phyloP scores from a whole-genome alignment of 306 rosid species.

The Vigna unguiculata region DNA sequence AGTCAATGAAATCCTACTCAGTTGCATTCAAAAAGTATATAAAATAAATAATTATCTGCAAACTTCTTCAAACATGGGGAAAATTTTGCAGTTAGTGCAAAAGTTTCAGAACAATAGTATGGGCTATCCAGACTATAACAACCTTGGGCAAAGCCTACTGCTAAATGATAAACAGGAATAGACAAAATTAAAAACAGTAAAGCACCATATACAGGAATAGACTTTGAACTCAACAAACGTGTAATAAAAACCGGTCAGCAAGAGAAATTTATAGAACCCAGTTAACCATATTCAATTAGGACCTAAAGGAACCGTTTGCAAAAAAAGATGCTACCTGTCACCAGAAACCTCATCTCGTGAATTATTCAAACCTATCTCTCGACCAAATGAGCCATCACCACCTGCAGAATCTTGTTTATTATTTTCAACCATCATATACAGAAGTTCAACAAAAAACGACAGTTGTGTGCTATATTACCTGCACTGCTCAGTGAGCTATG shows the following conservation, averaged over 20 bases:
- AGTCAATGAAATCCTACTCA: background rate
- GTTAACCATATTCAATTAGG: background rate
- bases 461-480: constrained; percentile 48
- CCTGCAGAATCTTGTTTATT: constrained; percentile 53
- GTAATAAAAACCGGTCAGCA: constrained; percentile 13
- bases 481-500: constrained; percentile 73
- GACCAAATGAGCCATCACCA: constrained; percentile 60
- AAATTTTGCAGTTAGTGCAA: background rate
- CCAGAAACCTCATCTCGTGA: constrained; percentile 61
- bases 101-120: background rate
- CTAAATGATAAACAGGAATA: constrained; percentile 14
- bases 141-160: constrained; percentile 1
- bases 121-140: constrained; percentile 27
- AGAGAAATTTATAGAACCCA: constrained; percentile 12
- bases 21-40: background rate
- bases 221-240: constrained; percentile 11
- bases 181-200: background rate
- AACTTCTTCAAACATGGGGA: background rate
- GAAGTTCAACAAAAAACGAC: constrained; percentile 12
- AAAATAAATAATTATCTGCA: constrained; percentile 20
- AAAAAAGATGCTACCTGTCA: constrained; percentile 57
- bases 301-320: background rate
- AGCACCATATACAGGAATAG: background rate
- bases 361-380: constrained; percentile 62
- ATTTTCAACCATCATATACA: constrained; percentile 32